Evolutionary conservation across 768 basidiomycete genomes (phyloP).

Genomic region (Harrya chromipes): DNA sequence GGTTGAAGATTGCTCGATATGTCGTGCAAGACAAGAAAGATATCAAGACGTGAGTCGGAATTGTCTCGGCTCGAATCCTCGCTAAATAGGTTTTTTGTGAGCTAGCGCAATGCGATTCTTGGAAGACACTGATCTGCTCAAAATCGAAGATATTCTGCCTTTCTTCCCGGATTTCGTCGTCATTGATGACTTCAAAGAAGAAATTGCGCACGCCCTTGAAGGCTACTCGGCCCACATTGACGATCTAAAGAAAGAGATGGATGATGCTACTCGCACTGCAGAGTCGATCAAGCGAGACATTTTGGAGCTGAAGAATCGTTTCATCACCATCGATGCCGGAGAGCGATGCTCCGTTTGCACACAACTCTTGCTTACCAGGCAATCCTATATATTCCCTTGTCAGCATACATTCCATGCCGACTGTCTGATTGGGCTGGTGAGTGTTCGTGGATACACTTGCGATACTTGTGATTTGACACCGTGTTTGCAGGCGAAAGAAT

Average conservation of each 20-base stretch:
- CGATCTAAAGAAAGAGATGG: slow-evolving; percentile 88
- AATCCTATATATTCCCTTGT: slow-evolving; percentile 99
- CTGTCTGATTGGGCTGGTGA: slow-evolving; percentile 89
- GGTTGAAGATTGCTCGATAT: slow-evolving; percentile 98
- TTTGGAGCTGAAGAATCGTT: slow-evolving; percentile 76
- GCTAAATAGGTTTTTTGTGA: slow-evolving; percentile 2
- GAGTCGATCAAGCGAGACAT: slow-evolving; percentile 95
- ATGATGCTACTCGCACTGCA: slow-evolving; percentile 88
- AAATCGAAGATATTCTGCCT: slow-evolving; percentile 97
- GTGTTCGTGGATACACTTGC: slow-evolving; percentile 29
- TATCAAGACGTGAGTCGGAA: slow-evolving; percentile 83
- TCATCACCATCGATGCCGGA: slow-evolving; percentile 85
- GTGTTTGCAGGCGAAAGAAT: slow-evolving; percentile 79
- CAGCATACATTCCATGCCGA: slow-evolving; percentile 98
- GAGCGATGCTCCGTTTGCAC: slow-evolving; percentile 86
- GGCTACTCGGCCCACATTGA: slow-evolving; percentile 93
- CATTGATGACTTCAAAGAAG: slow-evolving; percentile 99
- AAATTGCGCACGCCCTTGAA: slow-evolving; percentile 94
- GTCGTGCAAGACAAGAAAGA: slow-evolving; percentile 98
- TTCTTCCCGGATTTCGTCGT: slow-evolving; percentile 99
- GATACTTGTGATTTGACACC: neutral
- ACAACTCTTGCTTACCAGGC: slow-evolving; percentile 72
- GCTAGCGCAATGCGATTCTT: slow-evolving; percentile 93
- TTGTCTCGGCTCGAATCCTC: neutral
- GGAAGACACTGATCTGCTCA: slow-evolving; percentile 90